Conservation (phyloP, 306 rosid genomes). For the Quercus mongolica region DNA sequence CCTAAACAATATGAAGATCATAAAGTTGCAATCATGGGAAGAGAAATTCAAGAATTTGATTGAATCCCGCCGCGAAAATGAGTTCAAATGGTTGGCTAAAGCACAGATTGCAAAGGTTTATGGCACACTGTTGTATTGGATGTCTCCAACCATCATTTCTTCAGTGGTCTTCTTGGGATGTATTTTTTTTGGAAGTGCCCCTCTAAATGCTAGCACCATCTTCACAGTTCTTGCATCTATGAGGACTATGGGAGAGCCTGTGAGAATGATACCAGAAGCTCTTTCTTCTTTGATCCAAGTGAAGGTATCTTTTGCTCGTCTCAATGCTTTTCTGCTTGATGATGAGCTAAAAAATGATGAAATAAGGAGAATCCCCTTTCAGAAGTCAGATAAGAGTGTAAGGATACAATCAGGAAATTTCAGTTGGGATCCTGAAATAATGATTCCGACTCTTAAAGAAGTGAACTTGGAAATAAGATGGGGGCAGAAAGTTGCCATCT, state of each 20-base stretch:
- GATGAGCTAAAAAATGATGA: slow-evolving; percentile 32
- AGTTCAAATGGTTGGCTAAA: slow-evolving; percentile 43
- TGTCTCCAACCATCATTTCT: slow-evolving; percentile 45
- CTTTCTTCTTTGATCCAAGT: slow-evolving; percentile 49
- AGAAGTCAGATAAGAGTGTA: slow-evolving; percentile 4
- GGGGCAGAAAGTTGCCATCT: slow-evolving; percentile 49
- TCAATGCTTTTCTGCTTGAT: slow-evolving; percentile 37
- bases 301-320: slow-evolving; percentile 47
- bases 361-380: neutral
- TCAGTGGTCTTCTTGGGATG: slow-evolving; percentile 34
- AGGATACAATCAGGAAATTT: slow-evolving; percentile 29
- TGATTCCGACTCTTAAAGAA: slow-evolving; percentile 25
- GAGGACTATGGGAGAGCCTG: slow-evolving; percentile 46
- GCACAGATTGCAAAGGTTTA: slow-evolving; percentile 22
- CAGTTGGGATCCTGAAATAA: slow-evolving; percentile 36
- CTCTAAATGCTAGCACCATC: slow-evolving; percentile 47
- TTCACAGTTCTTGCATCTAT: slow-evolving; percentile 51
- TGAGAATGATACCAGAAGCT: slow-evolving; percentile 46
- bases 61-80: slow-evolving; percentile 33
- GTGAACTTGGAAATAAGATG: slow-evolving; percentile 23
- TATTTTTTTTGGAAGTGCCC: slow-evolving; percentile 32
- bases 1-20: slow-evolving; percentile 49
- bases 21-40: slow-evolving; percentile 57
- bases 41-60: slow-evolving; percentile 43
- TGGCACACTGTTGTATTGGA: slow-evolving; percentile 39